Conservation (phyloP, 495 filamentous ascomycete species). For the Stereocaulon alpinum region DNA sequence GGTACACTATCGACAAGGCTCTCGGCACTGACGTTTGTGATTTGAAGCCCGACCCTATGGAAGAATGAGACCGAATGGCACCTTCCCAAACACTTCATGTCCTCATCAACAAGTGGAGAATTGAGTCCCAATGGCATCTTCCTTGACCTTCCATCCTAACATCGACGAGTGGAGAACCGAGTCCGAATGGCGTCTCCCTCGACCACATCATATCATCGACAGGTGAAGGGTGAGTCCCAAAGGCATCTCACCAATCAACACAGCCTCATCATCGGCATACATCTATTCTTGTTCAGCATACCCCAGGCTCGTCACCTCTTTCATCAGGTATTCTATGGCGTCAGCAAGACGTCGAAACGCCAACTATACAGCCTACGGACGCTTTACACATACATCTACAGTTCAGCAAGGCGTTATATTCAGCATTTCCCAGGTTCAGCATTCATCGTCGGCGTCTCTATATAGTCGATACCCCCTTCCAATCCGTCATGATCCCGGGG, state of each 20-base stretch:
- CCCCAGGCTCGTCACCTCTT: too few species aligned
- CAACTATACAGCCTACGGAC: too few species aligned
- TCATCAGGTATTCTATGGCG: too few species aligned
- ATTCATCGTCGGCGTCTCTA: not conserved
- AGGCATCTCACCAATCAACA: not conserved
- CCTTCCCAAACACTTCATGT: not conserved
- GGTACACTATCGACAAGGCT: conserved; percentile 37
- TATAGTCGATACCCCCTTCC: too few species aligned
- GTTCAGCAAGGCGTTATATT: not conserved
- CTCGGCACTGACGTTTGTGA: conserved; percentile 42
- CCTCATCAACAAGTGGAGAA: not conserved
- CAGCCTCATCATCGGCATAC: not conserved
- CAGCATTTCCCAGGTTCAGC: not conserved
- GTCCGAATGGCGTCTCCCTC: not conserved
- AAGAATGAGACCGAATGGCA: conserved; percentile 24
- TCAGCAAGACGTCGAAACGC: too few species aligned
- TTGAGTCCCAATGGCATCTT: not conserved
- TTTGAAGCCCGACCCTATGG: conserved; percentile 25
- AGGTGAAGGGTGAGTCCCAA: not conserved
- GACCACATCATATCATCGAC: not conserved
- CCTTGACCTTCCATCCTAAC: not conserved
- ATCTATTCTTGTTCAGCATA: too few species aligned
- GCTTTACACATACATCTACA: not conserved
- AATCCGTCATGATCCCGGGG: too few species aligned
- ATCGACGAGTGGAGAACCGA: not conserved